phyloP scores from a whole-genome alignment of 352 stramenopile species.

The Globisporangium middletonii region DNA sequence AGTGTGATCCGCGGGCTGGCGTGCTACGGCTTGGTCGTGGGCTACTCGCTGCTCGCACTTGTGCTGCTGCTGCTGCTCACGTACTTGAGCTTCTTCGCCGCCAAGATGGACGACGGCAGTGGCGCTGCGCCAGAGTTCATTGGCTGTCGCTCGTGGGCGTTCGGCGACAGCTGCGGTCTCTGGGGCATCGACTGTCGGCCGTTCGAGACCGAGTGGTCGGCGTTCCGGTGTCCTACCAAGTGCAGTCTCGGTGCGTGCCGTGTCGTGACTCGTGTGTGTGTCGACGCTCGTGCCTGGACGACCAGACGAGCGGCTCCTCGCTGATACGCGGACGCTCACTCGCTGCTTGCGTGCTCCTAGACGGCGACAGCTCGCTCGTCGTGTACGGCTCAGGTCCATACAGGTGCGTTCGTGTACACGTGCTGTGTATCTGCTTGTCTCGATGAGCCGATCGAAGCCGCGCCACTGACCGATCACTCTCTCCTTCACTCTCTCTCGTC shows the following conservation, averaged over 20 bases:
- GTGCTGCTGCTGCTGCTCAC: conserved; percentile 46
- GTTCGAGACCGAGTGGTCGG: conserved; percentile 52
- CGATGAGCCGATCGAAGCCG: no score
- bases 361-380: conserved; percentile 54
- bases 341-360: conserved; percentile 12
- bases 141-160: conserved; percentile 63
- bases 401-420: conserved; percentile 21
- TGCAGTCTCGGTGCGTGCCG: conserved; percentile 45
- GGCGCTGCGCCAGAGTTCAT: conserved; percentile 40
- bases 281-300: neutral
- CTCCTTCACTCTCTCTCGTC: neutral
- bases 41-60: conserved; percentile 44
- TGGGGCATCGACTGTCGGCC: conserved; percentile 53
- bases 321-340: neutral
- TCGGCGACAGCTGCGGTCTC: conserved; percentile 51
- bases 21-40: conserved; percentile 24
- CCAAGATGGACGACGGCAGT: conserved; percentile 40
- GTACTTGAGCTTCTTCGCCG: conserved; percentile 76
- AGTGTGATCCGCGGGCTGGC: conserved; percentile 14
- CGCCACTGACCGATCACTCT: neutral
- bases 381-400: conserved; percentile 69
- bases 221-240: conserved; percentile 61
- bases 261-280: neutral
- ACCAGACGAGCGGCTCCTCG: neutral
- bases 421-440: neutral